Evolutionary conservation across 2,329 filamentous ascomycete genomes (phyloP), one percentile per base, ranked within the genome.

Genomic region (Sporothrix pallida): DNA sequence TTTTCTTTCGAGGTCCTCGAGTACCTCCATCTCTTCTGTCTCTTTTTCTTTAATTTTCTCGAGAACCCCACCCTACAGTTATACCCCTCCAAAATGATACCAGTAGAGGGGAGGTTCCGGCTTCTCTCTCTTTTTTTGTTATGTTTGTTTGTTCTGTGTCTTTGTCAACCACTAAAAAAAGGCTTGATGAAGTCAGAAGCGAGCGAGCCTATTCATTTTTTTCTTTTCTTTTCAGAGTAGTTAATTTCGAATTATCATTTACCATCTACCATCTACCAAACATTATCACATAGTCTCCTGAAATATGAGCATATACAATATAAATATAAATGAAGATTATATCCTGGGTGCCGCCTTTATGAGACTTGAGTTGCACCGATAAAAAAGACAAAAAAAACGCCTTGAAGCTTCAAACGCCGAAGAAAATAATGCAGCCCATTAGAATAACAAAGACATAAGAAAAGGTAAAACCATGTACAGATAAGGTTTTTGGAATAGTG

Each of bases 61-160:
- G 23, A 68, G 13, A 48, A n/a, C 13, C 52, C 23, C 54, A 52
- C n/a, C 50, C 50, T 62, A 20, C 72, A 69, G 63, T 68, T 74
- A 74, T 63, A 63, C 68, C 60, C 70, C 60, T 52, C 72, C 48
- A 71, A 67, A 71, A 69, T 69, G 62, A 74, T 71, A 74, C 72
- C 72, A 74, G 58, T 48, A 69, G 52, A 74, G 62, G 60, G 62
- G 50, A 69, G 62, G 48, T 69, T 65, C 48, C 46, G 26, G 62
- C 54, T 69, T 58, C 62, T 69, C 44, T 71, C 68, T 74, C 69
- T 58, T 60, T 67, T 67, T 63, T 46, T 31, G 42, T 62, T 20
- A 63, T 72, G 62, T 23, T 54, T 26, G 46, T n/a, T 67, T 67
- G 20, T 46, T 37, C 20, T 60, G 4, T 69, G 67, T 70, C 46